Conservation (phyloP, 192 early-diverging fungal genomes). For the Coemansia sp. region DNA sequence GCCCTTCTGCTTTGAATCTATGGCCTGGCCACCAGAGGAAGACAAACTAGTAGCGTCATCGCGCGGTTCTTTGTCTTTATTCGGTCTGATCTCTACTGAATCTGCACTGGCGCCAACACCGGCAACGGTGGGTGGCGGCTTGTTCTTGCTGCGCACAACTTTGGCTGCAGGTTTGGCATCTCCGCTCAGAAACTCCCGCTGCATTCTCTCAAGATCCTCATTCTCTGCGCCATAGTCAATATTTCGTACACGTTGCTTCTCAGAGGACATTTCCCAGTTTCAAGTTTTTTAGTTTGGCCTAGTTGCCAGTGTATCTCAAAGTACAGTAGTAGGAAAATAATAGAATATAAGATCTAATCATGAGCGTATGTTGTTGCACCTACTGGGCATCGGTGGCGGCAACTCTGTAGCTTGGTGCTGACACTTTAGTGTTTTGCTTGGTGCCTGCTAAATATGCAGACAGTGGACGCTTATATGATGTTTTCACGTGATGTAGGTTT, state of each 20-base stretch:
- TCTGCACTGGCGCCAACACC: background rate
- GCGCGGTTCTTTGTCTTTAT: background rate
- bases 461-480: background rate
- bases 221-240: conserved; percentile 24
- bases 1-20: background rate
- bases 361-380: too few relatives aligned
- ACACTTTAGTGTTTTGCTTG: background rate
- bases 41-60: background rate
- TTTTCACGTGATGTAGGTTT: background rate
- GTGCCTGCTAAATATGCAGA: background rate
- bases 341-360: too few relatives aligned
- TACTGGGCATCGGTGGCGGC: too few relatives aligned
- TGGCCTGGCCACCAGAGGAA: background rate
- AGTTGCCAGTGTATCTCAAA: too few relatives aligned
- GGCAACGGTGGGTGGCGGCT: conserved; percentile 14
- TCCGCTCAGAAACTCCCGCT: conserved; percentile 41
- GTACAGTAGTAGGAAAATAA: too few relatives aligned
- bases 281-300: too few relatives aligned
- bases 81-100: background rate
- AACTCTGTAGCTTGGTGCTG: background rate
- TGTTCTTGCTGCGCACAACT: conserved; percentile 18
- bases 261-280: background rate
- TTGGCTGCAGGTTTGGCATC: conserved; percentile 44
- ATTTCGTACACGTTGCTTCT: background rate
- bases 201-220: conserved; percentile 43